Evolutionary conservation across 2,329 filamentous ascomycete species (phyloP), one percentile per base, ranked within the genome.

Genomic region (Setomelanomma holmii): DNA sequence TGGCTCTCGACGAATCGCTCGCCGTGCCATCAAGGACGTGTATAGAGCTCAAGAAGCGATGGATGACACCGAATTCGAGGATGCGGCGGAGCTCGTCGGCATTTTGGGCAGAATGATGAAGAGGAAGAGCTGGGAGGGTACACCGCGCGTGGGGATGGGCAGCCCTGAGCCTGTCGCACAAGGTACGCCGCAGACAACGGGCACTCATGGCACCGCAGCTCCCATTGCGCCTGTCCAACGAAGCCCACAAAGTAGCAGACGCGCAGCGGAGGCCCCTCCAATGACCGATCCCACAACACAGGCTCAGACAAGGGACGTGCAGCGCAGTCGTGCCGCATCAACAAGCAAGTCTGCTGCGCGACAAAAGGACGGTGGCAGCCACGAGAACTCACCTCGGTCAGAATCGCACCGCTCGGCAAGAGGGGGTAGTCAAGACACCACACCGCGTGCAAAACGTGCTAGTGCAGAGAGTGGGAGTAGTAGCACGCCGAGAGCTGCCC

Each of bases 21-120:
- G 90, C 66, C 83, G 87, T 33, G 91, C 93, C 3, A 95, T 98
- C 55, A 84, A 89, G 36, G 91, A 96, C 64, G 93, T 97, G 1
- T 97, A 97, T 70, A 89, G 92, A 51, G 91, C 92, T 1, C 87
- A 89, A 46, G 93, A 97, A 74, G 91, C 90, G 17, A 93, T 98
- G 86, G 91, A 96, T 53, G 93, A 98, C 67, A 91, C 96, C 61
- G 96, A 95, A 80, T 99, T 97, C 71, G 86, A 89, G 60, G 95
- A 98, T 73, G 91, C 93, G 0, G 92, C 91, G 51, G 89, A 93
- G 66, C 82, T 97, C 11, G 93, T 98, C 7, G 89, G 89, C 1
- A 87, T 95, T 0, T 75, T 98, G 1, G 91, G 91, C 5, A 90
- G 88, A 67, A 95, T 97, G 87, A 91, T 93, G 83, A 93, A 89